Base-by-base conservation (phyloP, 1,284 basidiomycete species). In the Mycosarcoma mackinlayi region DNA sequence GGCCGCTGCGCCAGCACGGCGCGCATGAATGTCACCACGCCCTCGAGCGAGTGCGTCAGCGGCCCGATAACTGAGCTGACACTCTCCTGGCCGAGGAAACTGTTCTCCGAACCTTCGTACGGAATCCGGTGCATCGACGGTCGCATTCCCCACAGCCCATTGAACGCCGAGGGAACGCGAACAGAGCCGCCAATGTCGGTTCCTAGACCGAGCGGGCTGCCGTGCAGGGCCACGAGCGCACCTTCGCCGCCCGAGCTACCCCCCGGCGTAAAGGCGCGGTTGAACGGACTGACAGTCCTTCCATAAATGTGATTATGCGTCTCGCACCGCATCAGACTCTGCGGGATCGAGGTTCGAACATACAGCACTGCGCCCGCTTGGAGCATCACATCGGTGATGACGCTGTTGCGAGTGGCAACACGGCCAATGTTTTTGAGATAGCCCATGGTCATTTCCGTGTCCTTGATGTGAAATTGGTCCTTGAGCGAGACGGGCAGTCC, bases 311-410 rank as follows among this genome's bases (percentile, higher is more conserved):
- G 91, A 78, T 94, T 94, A 13, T 83, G 84, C 77, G 91, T 92
- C 82, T 94, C 93, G 75, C 93, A 93, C 3, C 90, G 87, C 60
- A 94, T 87, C 86, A 94, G 88, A 0, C 91, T 92, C 83, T 93
- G 90, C 3, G 85, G 86, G 10, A 86, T 86, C 77, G 93, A 94
- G 19, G 91, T 92, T 83, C 92, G 92, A 77, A 88, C 89, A 80
- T 90, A 90, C 2, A 88, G 87, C 33, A 92, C 86, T 0, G 89
- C 91, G n/a, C 91, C 91, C 0, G 91, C 79, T 6, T 91, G 86
- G 35, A 87, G 86, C 28, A 92, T 89, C 21, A 93, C 67, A 6
- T 70, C 83, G 86, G 65, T 9, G 48, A 56, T 52, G 21, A 59
- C 52, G 54, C 44, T 31, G 45, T 60, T 28, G 37, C 34, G 8